Evolutionary conservation across 208 protist genomes (phyloP).

Genomic region (Leishmania aethiopica): DNA sequence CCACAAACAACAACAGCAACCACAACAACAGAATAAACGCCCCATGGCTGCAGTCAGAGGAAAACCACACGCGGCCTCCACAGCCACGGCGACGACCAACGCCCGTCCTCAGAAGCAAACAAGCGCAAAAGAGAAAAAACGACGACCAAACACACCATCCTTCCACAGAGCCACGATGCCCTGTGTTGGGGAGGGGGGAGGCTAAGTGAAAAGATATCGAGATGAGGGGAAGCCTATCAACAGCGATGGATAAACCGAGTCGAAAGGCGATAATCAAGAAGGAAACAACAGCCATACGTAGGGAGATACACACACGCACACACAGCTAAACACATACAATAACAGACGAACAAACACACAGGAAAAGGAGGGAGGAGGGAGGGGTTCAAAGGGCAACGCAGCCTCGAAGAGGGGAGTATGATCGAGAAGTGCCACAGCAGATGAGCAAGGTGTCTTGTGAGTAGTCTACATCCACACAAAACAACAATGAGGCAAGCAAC

Average conservation of each 20-base stretch:
- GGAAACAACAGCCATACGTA: neutral
- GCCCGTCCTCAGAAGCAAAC: neutral
- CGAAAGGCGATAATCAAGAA: neutral
- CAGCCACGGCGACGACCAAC: neutral
- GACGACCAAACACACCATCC: too few relatives aligned
- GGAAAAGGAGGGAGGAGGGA: neutral
- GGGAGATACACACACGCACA: neutral
- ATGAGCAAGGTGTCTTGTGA: neutral
- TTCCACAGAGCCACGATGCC: too few relatives aligned
- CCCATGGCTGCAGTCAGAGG: neutral
- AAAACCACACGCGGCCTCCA: neutral
- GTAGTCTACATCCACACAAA: neutral
- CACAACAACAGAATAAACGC: neutral
- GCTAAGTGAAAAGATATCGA: too few relatives aligned
- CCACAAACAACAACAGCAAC: too few relatives aligned
- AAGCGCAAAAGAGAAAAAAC: neutral
- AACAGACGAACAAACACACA: neutral
- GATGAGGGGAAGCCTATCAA: too few relatives aligned
- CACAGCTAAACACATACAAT: conserved; percentile 7
- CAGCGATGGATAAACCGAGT: too few relatives aligned
- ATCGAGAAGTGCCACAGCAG: neutral
- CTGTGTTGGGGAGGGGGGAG: too few relatives aligned
- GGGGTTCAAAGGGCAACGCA: neutral
- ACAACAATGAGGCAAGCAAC: neutral
- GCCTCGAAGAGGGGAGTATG: neutral